Evolutionary conservation across 345 rosid genomes (phyloP).

Genomic region (Aquilaria sinensis): DNA sequence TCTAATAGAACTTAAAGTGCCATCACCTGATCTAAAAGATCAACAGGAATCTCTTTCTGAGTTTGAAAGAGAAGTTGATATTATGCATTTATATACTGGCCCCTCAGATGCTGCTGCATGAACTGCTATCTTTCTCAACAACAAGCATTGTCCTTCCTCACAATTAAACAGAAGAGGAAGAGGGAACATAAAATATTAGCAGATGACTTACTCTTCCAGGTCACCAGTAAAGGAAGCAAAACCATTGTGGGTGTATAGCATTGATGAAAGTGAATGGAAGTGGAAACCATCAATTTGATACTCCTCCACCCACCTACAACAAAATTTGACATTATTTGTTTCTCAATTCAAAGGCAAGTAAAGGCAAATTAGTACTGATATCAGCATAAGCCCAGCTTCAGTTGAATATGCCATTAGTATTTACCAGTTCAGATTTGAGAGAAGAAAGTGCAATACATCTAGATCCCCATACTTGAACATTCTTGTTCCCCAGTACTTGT

Average conservation of each 20-base stretch:
- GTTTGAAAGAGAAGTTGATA: too few relatives aligned
- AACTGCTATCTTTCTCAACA: too few relatives aligned
- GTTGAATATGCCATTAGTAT: constrained; percentile 5
- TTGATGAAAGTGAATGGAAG: constrained; percentile 92
- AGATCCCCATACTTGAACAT: constrained; percentile 92
- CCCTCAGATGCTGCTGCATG: too few relatives aligned
- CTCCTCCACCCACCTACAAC: constrained; percentile 83
- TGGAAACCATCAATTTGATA: constrained; percentile 93
- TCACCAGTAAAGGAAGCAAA: constrained; percentile 79
- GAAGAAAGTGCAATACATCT: constrained; percentile 85
- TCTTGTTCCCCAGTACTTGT: constrained; percentile 96
- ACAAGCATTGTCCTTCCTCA: too few relatives aligned
- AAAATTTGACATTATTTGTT: background rate
- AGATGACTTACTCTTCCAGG: constrained; percentile 80
- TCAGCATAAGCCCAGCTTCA: too few relatives aligned
- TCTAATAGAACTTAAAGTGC: too few relatives aligned
- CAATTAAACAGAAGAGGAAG: too few relatives aligned
- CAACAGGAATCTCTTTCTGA: too few relatives aligned
- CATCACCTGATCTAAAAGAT: too few relatives aligned
- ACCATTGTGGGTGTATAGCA: constrained; percentile 93
- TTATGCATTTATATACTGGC: too few relatives aligned
- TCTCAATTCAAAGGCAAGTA: constrained; percentile 3
- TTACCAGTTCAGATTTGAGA: constrained; percentile 96
- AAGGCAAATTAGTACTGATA: background rate
- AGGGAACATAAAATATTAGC: background rate